Evolutionary conservation across 257 asterid species (phyloP).

Genomic region (Agastache rugosa): DNA sequence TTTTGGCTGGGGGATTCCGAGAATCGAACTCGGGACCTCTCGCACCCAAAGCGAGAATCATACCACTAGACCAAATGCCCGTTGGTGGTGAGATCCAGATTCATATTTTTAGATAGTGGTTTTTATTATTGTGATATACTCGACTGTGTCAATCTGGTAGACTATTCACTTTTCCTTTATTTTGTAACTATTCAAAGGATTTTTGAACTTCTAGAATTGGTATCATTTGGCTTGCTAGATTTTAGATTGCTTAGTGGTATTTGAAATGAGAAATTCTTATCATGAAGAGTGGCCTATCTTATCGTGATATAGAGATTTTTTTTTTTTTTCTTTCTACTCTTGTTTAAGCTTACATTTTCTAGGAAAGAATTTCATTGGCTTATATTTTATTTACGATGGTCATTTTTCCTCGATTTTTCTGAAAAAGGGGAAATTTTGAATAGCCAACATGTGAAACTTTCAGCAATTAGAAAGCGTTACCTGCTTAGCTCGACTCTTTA

Average conservation of each 20-base stretch:
- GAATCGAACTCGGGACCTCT: conserved; percentile 90
- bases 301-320: not conserved
- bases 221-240: not conserved
- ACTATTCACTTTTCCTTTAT: not conserved
- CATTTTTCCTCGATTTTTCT: too few relatives aligned
- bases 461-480: not conserved
- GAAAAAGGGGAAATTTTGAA: too few relatives aligned
- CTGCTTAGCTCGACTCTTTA: not conserved
- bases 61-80: conserved; percentile 97
- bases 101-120: not conserved
- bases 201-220: not conserved
- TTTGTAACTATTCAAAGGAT: not conserved
- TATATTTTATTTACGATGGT: too few relatives aligned
- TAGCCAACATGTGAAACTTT: not conserved
- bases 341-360: too few relatives aligned
- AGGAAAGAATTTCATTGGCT: too few relatives aligned
- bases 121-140: not conserved
- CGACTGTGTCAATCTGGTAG: not conserved
- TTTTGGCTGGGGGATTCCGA: conserved; percentile 52
- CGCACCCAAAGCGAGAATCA: conserved; percentile 92
- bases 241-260: too few relatives aligned
- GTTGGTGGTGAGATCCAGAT: not conserved
- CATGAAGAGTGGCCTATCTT: too few relatives aligned
- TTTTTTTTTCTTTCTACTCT: too few relatives aligned
- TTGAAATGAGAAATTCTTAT: too few relatives aligned